phyloP scores from a whole-genome alignment of 176 grass and related monocot genomes.

The Aegilops tauschii region DNA sequence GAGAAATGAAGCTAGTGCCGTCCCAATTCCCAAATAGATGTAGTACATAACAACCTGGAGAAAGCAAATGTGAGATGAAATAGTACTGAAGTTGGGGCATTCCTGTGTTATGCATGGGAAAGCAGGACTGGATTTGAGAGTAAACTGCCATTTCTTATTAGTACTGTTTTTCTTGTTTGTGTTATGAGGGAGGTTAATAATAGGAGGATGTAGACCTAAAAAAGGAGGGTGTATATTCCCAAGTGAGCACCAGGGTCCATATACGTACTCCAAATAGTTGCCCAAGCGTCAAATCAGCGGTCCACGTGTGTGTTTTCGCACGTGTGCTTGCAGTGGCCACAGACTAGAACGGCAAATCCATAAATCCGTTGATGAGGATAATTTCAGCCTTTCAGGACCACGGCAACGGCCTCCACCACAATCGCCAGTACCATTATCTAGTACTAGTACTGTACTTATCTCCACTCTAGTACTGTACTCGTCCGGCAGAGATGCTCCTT shows the following conservation, averaged over 20 bases:
- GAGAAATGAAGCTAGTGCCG: conserved; percentile 49
- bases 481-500: neutral
- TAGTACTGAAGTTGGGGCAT: too few relatives aligned
- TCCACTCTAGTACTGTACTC: too few relatives aligned
- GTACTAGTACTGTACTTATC: too few relatives aligned
- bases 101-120: neutral
- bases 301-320: neutral
- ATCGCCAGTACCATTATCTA: neutral
- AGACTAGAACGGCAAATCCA: neutral
- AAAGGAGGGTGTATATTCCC: neutral
- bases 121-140: neutral
- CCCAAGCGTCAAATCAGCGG: neutral
- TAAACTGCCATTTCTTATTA: neutral
- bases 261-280: neutral
- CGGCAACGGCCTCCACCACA: too few relatives aligned
- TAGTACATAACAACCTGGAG: conserved; percentile 54
- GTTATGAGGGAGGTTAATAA: neutral
- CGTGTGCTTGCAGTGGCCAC: neutral
- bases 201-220: neutral
- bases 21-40: conserved; percentile 65
- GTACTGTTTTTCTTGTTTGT: neutral
- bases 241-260: neutral
- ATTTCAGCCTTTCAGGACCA: neutral
- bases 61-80: neutral
- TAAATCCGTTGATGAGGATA: neutral